Evolutionary conservation across 495 filamentous ascomycete species (phyloP), one percentile per base, ranked within the genome.

Genomic region (Halenospora varia): DNA sequence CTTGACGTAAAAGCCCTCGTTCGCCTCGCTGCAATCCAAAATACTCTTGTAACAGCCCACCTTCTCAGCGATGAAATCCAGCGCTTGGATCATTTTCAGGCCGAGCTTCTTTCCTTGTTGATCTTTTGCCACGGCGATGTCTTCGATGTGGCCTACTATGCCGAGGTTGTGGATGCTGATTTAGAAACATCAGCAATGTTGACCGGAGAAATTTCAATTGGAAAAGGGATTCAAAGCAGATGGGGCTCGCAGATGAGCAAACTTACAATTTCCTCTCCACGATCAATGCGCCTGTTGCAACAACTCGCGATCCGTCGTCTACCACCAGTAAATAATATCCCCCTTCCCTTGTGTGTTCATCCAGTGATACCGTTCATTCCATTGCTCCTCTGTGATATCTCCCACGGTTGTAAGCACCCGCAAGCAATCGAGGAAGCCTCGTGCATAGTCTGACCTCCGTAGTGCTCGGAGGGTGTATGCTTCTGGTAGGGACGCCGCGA

Each of bases 1-100:
- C 81, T 98, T 98, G 63, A 96, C 83, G 71, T 98, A 98, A 77
- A 98, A 98, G 15, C 92, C 94, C 74, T 96, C 91, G 71, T 98
- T 98, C 62, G 88, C 77, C 65, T 80, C 77, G 68, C 73, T 78
- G 67, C 78, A 82, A 66, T 81, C 79, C 56, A 77, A 70, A 63
- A 83, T 76, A 67, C 87, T 88, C 84, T 96, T 97, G 72, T 96
- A 97, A 74, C 90, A 96, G 22, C 90, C 92, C 49, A 90, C 86
- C 64, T 89, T 80, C 65, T 86, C 81, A 54, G 90, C 90, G 56
- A 97, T 84, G 71, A 80, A 86, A 74, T 97, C 94, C 65, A 98
- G 80, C 2, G 94, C 90, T 77, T 97, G 88, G 63, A 98, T 97
- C 54, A 98, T 86, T 57, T 88, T 82, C 68, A 96, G 74, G 2